Base-by-base conservation (phyloP, 257 asterid genomes). In the Primulina huaijiensis region DNA sequence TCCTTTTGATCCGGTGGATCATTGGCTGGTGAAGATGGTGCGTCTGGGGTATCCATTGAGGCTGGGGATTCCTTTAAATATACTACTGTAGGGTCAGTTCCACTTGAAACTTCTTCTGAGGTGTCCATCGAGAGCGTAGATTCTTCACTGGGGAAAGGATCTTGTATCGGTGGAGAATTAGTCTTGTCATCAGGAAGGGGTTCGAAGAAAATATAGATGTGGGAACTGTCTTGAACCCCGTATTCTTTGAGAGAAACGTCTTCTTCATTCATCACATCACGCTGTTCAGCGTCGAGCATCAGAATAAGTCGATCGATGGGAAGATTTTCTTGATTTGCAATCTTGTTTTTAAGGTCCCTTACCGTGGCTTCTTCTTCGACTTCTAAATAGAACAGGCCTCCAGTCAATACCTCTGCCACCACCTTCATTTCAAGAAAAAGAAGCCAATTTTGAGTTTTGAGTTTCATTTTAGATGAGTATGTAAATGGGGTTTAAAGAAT, bases 151-250 rank as follows among this genome's bases (percentile, higher is more conserved):
- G 53, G 38, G 20, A 34, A 7, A 55, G 72, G 70, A 43, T 77
- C 86, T 65, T 69, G 72, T 55, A 72, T 16, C 6, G 58, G 19
- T 60, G 73, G 77, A 71, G 76, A 46, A 31, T 38, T 73, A 34
- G 80, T 35, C 67, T 71, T 9, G 21, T 23, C 80, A 9, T 80
- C 68, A 2, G 58, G 77, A 10, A 20, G 55, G 5, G 74, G 74
- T 27, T 50, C 27, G 7, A 88, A 80, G 71, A 88, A 83, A 43
- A 90, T 72, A 65, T 88, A 88, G 61, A 90, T 60, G 55, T 73
- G 95, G 43, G 96, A 90, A 70, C 88, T 82, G 55, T 88, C 92
- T 57, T 21, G n/a, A 30, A 92, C 81, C 1, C 95, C 92, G 6
- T 79, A 87, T 2, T 81, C 85, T 11, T 60, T 67, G 20, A 92